Base-by-base conservation (phyloP, 306 rosid genomes). In the Vicia faba region DNA sequence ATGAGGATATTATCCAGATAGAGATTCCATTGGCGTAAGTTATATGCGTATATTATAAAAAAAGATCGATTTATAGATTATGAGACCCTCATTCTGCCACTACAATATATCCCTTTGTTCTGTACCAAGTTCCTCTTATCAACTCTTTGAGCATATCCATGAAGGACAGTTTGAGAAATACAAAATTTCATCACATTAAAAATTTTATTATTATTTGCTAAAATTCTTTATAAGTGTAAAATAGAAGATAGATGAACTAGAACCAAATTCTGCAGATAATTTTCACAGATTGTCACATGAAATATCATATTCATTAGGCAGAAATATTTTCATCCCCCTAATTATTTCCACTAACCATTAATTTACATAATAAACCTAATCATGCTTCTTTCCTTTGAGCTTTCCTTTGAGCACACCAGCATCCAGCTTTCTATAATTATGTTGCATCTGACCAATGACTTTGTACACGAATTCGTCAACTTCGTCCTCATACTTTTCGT, bases 401-500 rank as follows among this genome's bases (percentile, higher is more conserved):
- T 53, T 74, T 64, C 95, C 95, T 64, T 73, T 89, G 69, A 89
- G 89, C 65, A 92, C 28, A 43, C 82, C 66, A 8, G 80, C n/a
- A 69, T 92, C 98, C 16, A 92, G 56, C 85, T 81, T 87, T 65
- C 1, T 51, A 38, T 81, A 89, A 20, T 80, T 50, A 55, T 70
- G 69, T 48, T 76, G 85, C 20, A 89, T 4, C 80, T 84, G 92
- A 7, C 74, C 91, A 1, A 83, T 4, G 39, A 81, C 84, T 28
- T 68, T 69, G 85, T 58, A 70, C 10, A 76, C 88, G 31, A 86
- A 84, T 81, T 19, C 57, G 75, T 92, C 98, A 29, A 92, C 78
- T 76, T 89, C 81, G 66, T 83, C 91, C 8, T 87, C 96, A 2
- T 92, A 79, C 73, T 62, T 89, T 80, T 92, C 96, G 31, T 92